These are phyloP conservation scores for Leucocoprinus sp. DNA, from an alignment of 768 basidiomycete species.

Conservation along the genomic window DNA sequence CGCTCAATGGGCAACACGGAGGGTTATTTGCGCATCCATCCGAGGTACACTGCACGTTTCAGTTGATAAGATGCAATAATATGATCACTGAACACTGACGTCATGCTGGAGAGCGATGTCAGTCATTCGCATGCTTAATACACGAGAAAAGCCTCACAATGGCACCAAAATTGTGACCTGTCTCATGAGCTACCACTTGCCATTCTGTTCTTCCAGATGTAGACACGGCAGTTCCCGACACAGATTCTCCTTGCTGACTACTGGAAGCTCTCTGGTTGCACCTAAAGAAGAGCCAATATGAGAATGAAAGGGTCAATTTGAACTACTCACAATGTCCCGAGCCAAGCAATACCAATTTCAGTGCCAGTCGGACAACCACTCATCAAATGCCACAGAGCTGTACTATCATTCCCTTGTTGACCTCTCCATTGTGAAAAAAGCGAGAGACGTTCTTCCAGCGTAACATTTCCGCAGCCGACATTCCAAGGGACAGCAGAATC, in stretches of 20 bases:
- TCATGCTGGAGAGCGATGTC: slow-evolving; percentile 37
- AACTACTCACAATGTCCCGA: slow-evolving; percentile 57
- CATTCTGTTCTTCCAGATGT: slow-evolving; percentile 72
- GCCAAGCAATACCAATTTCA: slow-evolving; percentile 85
- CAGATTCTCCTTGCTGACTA: slow-evolving; percentile 37
- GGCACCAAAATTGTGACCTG: slow-evolving; percentile 84
- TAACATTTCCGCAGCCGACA: slow-evolving; percentile 47
- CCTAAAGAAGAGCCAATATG: slow-evolving; percentile 22
- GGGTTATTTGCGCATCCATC: slow-evolving; percentile 49
- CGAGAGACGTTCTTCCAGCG: slow-evolving; percentile 65
- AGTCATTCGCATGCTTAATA: slow-evolving; percentile 2
- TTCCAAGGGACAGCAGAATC: slow-evolving; percentile 65
- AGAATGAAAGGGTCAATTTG: neutral
- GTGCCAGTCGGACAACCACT: slow-evolving; percentile 75
- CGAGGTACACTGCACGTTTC: slow-evolving; percentile 40
- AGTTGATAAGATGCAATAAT: slow-evolving; percentile 1
- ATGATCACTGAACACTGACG: slow-evolving; percentile 25
- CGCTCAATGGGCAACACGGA: slow-evolving; percentile 63
- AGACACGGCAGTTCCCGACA: slow-evolving; percentile 78
- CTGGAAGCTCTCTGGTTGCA: slow-evolving; percentile 46
- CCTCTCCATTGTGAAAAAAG: slow-evolving; percentile 82
- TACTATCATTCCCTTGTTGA: slow-evolving; percentile 57
- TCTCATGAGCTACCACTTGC: slow-evolving; percentile 80
- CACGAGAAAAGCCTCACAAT: slow-evolving; percentile 45
- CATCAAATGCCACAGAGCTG: slow-evolving; percentile 86